phyloP scores from a whole-genome alignment of 306 rosid species.

The Prunus mongolica region DNA sequence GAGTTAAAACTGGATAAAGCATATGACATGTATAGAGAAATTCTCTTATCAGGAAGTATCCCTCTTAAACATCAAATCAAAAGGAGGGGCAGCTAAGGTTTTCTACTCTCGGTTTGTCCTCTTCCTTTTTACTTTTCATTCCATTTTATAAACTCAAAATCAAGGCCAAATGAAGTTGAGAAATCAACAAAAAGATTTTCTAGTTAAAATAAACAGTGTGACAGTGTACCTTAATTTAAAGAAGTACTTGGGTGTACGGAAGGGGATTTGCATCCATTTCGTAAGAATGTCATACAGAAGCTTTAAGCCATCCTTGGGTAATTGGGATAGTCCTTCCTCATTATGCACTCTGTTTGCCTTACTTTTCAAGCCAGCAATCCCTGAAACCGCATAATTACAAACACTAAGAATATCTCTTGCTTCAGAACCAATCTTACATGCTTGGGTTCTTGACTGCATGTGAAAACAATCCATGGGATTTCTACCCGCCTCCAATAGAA shows the following conservation, averaged over 20 bases:
- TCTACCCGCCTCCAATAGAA: conserved; percentile 31
- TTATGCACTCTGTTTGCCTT: conserved; percentile 9
- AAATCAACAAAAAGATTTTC: neutral
- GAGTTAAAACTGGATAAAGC: no score
- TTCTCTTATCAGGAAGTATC: no score
- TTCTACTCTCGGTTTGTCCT: no score
- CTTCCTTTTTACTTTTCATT: no score
- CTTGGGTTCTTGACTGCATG: conserved; percentile 26
- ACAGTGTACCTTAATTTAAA: conserved; percentile 50
- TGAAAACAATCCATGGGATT: conserved; percentile 29
- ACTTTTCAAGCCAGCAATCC: conserved; percentile 25
- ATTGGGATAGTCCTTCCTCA: conserved; percentile 19
- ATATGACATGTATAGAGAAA: no score
- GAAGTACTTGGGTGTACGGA: conserved; percentile 49
- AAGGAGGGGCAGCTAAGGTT: no score
- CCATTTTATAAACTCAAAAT: no score
- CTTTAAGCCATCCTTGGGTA: conserved; percentile 32
- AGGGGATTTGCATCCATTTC: conserved; percentile 50
- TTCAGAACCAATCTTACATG: conserved; percentile 20
- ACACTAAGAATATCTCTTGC: conserved; percentile 33
- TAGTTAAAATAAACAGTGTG: neutral
- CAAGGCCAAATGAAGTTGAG: neutral
- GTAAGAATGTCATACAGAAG: conserved; percentile 24
- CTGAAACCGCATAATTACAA: conserved; percentile 39
- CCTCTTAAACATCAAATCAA: no score